Evolutionary conservation across 257 asterid species (phyloP), one percentile per base, ranked within the genome.

Genomic region (Paulownia fortunei): DNA sequence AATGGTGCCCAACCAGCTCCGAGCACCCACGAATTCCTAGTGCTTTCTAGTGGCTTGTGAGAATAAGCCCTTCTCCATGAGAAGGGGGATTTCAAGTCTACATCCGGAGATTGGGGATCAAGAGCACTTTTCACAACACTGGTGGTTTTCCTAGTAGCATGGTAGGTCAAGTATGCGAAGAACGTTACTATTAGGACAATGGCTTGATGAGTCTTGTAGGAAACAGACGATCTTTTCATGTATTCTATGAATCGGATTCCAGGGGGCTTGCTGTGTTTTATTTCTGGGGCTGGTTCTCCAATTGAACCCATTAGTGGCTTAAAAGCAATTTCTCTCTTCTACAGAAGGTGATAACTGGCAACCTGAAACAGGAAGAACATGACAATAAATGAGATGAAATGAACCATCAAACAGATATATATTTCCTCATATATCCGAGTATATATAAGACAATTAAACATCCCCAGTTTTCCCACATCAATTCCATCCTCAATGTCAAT

Each of bases 41-140:
- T 24, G 26, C 75, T 77, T 74, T 78, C 76, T 3, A 80, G 60
- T 1, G 88, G 89, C 63, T 76, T 84, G 52, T 85, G 79, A 18
- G 86, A 21, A 37, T 86, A 84, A n/a, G 85, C 83, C 76, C 88
- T 82, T 44, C 71, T 72, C 97, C 97, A 87, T 0, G 82, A 67
- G 76, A 81, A 86, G 44, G 82, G 41, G 3, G 86, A 76, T 26
- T 78, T 79, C 69, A 82, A 80, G 60, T 78, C 82, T 5, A 76
- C 62, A 37, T 85, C 81, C 0, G 91, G 91, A 6, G 98, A 82
- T 46, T 89, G 90, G 3, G 99, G 99, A 81, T 96, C 99, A 37
- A 96, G 98, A 6, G 99, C 98, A 52, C 94, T 92, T 78, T 96
- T 96, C 6, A 96, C 92, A 16, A 96, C 90, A 84, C 99, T 93